Percentiles rank a stretch among this genome's conserved stretches.
These are phyloP conservation scores for Agrocybe praecox DNA, from an alignment of 768 basidiomycete genomes.

Conservation along the genomic window DNA sequence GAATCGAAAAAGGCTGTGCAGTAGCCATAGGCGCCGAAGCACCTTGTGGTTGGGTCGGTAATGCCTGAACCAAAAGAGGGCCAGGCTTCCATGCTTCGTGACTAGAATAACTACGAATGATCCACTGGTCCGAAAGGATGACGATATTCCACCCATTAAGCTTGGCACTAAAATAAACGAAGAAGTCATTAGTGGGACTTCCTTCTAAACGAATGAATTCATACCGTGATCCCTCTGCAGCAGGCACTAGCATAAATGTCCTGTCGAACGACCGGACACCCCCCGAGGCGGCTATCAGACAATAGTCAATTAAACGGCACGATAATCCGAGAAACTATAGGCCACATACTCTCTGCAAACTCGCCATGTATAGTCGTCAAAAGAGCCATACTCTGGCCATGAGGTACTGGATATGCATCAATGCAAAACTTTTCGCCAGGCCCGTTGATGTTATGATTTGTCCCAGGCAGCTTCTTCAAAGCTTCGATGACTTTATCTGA, in stretches of 20 bases:
- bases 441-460: slow-evolving; percentile 80
- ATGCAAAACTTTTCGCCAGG: slow-evolving; percentile 84
- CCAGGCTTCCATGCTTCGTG: slow-evolving; percentile 80
- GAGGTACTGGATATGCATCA: slow-evolving; percentile 80
- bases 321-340: neutral
- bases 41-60: slow-evolving; percentile 23
- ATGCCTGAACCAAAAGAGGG: slow-evolving; percentile 71
- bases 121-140: slow-evolving; percentile 88
- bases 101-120: slow-evolving; percentile 82
- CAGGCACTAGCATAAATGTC: slow-evolving; percentile 84
- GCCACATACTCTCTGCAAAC: slow-evolving; percentile 80
- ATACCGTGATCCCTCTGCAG: slow-evolving; percentile 81
- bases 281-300: slow-evolving; percentile 40
- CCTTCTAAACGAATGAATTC: slow-evolving; percentile 33
- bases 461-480: slow-evolving; percentile 68
- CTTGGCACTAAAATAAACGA: slow-evolving; percentile 57
- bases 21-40: slow-evolving; percentile 17
- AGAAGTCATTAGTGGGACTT: neutral
- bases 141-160: slow-evolving; percentile 86
- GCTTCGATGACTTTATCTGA: slow-evolving; percentile 62
- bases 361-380: slow-evolving; percentile 85
- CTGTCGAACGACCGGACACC: slow-evolving; percentile 94
- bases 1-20: slow-evolving; percentile 25
- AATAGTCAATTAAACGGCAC: neutral
- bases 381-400: slow-evolving; percentile 63